Evolutionary conservation across 2,329 filamentous ascomycete species (phyloP).

Genomic region (Calonectria pseudoreteaudii): DNA sequence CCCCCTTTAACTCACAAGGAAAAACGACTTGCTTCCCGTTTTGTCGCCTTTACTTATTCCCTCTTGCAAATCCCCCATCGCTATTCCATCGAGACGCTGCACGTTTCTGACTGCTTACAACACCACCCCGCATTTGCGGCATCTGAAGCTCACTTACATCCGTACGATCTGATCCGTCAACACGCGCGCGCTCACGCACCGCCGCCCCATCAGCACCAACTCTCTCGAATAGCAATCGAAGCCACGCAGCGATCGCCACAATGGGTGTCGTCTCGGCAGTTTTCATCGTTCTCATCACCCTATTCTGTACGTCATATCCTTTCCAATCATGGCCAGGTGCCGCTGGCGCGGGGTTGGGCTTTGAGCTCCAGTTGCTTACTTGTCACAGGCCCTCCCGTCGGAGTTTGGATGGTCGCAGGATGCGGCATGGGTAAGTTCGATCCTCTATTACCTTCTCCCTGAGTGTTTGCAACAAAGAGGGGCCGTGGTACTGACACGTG

Average conservation of each 20-base stretch:
- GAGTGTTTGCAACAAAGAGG: not conserved
- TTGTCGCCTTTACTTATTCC: not conserved
- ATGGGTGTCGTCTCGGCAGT: conserved; percentile 64
- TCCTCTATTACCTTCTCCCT: not conserved
- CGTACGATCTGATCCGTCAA: conserved; percentile 21
- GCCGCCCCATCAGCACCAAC: conserved; percentile 8
- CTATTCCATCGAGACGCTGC: conserved; percentile 3
- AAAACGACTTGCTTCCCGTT: not conserved
- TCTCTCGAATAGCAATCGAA: not conserved
- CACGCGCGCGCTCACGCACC: conserved; percentile 8
- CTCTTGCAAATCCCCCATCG: conserved; percentile 5
- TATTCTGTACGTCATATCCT: conserved; percentile 58
- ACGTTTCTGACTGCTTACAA: not conserved
- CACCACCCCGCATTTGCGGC: conserved; percentile 17
- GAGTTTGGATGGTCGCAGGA: conserved; percentile 73
- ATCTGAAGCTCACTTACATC: conserved; percentile 10
- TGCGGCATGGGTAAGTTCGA: conserved; percentile 64
- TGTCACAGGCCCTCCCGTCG: conserved; percentile 72
- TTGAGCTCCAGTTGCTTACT: conserved; percentile 32
- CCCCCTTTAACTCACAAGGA: not conserved
- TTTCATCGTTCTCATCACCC: conserved; percentile 63
- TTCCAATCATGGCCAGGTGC: not conserved
- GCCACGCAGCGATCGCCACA: conserved; percentile 39
- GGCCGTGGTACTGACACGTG: conserved; percentile 26
- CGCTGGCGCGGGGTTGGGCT: not conserved